These are phyloP conservation scores for Hysterium pulicare DNA, from an alignment of 2,329 filamentous ascomycete species.

Conservation along the genomic window DNA sequence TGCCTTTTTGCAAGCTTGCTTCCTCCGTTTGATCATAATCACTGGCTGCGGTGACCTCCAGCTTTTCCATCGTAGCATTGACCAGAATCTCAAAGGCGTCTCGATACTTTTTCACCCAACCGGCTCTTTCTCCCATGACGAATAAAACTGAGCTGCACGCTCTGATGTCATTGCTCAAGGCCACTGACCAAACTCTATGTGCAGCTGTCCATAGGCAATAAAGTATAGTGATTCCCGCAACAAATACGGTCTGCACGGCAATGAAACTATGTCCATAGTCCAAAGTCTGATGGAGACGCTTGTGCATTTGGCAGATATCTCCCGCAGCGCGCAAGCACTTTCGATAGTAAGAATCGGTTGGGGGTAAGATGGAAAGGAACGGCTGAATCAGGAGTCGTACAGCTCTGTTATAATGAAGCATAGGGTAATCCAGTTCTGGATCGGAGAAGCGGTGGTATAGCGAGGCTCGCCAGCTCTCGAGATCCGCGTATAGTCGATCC, in stretches of 20 bases:
- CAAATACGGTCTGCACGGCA: conserved; percentile 44
- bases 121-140: conserved; percentile 49
- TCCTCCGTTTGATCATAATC: neutral
- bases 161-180: conserved; percentile 48
- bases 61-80: conserved; percentile 1
- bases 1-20: neutral
- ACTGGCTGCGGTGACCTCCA: neutral
- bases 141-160: conserved; percentile 50
- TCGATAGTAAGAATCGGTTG: conserved; percentile 47
- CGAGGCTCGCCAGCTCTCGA: conserved; percentile 48
- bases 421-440: conserved; percentile 46
- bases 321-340: conserved; percentile 42
- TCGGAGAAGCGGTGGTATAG: conserved; percentile 32
- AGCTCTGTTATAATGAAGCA: conserved; percentile 51
- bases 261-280: conserved; percentile 45
- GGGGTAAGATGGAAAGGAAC: conserved; percentile 46
- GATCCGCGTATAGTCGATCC: conserved; percentile 43
- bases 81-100: neutral
- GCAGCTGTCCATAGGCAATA: conserved; percentile 43
- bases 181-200: conserved; percentile 48
- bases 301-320: conserved; percentile 43
- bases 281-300: conserved; percentile 40
- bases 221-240: conserved; percentile 41
- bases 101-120: conserved; percentile 42
- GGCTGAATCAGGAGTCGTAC: conserved; percentile 51